Evolutionary conservation across 2,329 filamentous ascomycete genomes (phyloP), one percentile per base, ranked within the genome.

Genomic region (Cytospora chrysosperma): DNA sequence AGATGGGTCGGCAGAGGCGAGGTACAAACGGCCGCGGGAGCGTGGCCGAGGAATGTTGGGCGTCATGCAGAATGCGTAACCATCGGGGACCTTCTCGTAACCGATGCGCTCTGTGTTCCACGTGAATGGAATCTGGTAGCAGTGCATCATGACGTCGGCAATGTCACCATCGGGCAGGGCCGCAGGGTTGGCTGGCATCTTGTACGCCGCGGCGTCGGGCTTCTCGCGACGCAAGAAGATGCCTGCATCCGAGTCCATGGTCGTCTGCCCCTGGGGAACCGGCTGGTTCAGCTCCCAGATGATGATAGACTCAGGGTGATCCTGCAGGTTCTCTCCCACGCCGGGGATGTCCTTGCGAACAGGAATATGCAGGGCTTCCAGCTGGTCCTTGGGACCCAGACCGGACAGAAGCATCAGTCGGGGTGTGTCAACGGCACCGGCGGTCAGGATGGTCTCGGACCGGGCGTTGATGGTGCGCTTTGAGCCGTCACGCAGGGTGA

Each of bases 61-160:
- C 19, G 92, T 95, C 89, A 95, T 95, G 85, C 92, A 95, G 81
- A 96, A 96, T 59, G 91, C 92, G 71, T 93, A 89, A 65, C 88
- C 90, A 68, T 93, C 86, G 66, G 84, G 70, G 66, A 83, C 72
- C 64, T 76, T 74, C 50, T 81, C 81, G 72, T 88, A 96, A 69
- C 92, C 92, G 13, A 97, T 83, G 49, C 91, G 88, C 61, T 84
- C 79, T 1, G 92, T 97, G 83, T 96, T 96, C 69, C 93, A 86
- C 67, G 88, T 91, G 78, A 96, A 96, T 60, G 92, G 92, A 69
- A 96, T 96, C 78, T 96, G 93, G 81, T 96, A 96, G 84, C 92
- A 96, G 80, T 96, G 64, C 90, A 95, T 95, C 93, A 96, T 96
- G 72, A 96, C 79, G 73, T 97, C 93, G 67, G 90, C 90, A 61